Evolutionary conservation across 495 filamentous ascomycete species (phyloP).

Genomic region (Niebla homalea): DNA sequence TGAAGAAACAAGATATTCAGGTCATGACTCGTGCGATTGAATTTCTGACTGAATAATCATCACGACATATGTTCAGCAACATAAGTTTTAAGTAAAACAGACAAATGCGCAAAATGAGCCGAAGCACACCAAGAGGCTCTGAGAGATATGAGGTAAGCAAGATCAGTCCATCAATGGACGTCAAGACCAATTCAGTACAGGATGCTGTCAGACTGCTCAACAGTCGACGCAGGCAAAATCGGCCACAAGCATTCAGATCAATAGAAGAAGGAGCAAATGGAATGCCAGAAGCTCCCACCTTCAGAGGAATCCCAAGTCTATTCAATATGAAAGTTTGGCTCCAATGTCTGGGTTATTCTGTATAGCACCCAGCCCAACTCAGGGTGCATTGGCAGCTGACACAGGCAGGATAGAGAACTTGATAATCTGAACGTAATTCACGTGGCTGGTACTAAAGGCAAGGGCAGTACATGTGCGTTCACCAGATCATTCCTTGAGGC

Average conservation of each 20-base stretch:
- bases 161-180: background rate
- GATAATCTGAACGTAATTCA: conserved; percentile 31
- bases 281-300: conserved; percentile 9
- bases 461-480: conserved; percentile 39
- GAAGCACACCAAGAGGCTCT: background rate
- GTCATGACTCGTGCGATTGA: no score
- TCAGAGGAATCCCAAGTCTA: conserved; percentile 16
- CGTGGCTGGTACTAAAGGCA: conserved; percentile 38
- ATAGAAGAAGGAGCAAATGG: background rate
- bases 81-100: background rate
- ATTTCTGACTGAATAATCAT: no score
- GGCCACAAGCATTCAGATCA: background rate
- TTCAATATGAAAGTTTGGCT: conserved; percentile 22
- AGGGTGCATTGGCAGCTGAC: background rate
- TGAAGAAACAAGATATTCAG: no score
- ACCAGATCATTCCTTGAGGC: conserved; percentile 25
- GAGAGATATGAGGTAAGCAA: background rate
- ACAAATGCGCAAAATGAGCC: background rate
- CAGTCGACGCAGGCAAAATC: conserved; percentile 4
- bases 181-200: background rate
- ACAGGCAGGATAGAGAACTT: conserved; percentile 15
- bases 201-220: conserved; percentile 10
- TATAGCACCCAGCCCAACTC: conserved; percentile 4
- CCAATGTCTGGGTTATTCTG: conserved; percentile 19
- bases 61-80: no score